Percentiles rank a stretch among this genome's conserved stretches.
These are phyloP conservation scores for Ophiocordyceps camponoti-saundersi DNA, from an alignment of 2,329 filamentous ascomycete genomes.

Conservation along the genomic window DNA sequence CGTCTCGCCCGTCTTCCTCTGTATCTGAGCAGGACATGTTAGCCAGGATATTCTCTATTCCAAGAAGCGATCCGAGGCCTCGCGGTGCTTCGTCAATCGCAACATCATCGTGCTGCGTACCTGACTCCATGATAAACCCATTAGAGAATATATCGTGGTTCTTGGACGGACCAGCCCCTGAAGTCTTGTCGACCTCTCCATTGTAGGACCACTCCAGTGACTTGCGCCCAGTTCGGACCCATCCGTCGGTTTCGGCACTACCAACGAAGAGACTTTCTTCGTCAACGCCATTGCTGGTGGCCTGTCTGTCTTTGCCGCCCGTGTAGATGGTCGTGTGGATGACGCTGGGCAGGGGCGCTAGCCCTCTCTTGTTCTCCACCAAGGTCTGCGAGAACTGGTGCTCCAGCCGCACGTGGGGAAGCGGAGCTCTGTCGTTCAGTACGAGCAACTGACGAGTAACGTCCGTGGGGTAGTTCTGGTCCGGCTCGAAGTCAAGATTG, in stretches of 20 bases:
- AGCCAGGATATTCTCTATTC: background rate
- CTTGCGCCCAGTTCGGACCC: background rate
- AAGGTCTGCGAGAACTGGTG: constrained; percentile 38
- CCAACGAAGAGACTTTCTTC: background rate
- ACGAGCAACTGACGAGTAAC: constrained; percentile 22
- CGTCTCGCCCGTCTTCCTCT: background rate
- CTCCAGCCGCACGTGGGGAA: constrained; percentile 31
- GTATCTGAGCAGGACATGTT: background rate
- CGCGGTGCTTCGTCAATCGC: background rate
- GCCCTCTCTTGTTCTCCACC: constrained; percentile 43
- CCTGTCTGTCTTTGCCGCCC: background rate
- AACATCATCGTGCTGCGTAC: background rate
- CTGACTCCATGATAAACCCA: background rate
- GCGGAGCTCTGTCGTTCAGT: constrained; percentile 22
- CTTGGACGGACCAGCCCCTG: background rate
- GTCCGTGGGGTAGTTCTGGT: constrained; percentile 16
- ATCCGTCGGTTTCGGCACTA: background rate
- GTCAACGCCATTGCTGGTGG: background rate
- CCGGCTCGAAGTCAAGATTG: constrained; percentile 30
- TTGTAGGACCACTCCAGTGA: background rate
- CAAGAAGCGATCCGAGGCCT: background rate
- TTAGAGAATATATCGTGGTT: too few relatives aligned
- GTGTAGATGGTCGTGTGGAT: constrained; percentile 39
- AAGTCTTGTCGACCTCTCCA: background rate
- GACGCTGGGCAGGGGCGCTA: constrained; percentile 31